phyloP scores from a whole-genome alignment of 306 rosid species.

The Pyrus bretschneideri region DNA sequence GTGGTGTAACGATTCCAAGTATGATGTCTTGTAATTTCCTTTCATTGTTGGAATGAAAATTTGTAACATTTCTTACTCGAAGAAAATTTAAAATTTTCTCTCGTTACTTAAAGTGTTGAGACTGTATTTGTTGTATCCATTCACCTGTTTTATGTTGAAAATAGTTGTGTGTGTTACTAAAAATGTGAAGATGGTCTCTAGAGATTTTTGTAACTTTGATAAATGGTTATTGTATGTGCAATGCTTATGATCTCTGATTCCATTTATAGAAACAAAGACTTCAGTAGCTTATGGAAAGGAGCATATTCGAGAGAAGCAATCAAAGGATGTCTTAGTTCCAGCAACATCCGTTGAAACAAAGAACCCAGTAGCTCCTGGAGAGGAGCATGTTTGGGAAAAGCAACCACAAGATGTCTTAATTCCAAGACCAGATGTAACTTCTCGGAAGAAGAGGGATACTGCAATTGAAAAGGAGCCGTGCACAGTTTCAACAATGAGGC shows the following conservation, averaged over 20 bases:
- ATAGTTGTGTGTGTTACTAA: neutral
- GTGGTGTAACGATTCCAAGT: neutral
- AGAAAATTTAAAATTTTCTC: neutral
- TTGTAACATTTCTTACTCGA: neutral
- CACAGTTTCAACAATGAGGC: conserved; percentile 5
- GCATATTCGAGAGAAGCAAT: neutral
- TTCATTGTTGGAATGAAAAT: neutral
- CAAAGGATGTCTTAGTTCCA: conserved; percentile 1
- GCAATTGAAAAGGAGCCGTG: neutral
- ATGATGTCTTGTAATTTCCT: neutral
- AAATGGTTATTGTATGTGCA: neutral
- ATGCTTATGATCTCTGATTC: neutral
- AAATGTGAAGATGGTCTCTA: neutral
- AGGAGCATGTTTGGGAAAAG: conserved; percentile 7
- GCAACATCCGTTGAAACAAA: conserved; percentile 1
- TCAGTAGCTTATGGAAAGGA: conserved; percentile 19
- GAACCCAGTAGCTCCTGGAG: conserved; percentile 15
- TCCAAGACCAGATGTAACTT: conserved; percentile 3
- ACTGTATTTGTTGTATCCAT: neutral
- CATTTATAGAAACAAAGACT: conserved; percentile 4
- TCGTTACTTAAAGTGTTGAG: neutral
- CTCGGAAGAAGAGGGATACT: conserved; percentile 8
- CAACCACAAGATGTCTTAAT: neutral
- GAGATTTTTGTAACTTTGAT: neutral
- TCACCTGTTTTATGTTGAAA: neutral